phyloP scores from a whole-genome alignment of 1,284 basidiomycete species.

The Boletellus sp. region DNA sequence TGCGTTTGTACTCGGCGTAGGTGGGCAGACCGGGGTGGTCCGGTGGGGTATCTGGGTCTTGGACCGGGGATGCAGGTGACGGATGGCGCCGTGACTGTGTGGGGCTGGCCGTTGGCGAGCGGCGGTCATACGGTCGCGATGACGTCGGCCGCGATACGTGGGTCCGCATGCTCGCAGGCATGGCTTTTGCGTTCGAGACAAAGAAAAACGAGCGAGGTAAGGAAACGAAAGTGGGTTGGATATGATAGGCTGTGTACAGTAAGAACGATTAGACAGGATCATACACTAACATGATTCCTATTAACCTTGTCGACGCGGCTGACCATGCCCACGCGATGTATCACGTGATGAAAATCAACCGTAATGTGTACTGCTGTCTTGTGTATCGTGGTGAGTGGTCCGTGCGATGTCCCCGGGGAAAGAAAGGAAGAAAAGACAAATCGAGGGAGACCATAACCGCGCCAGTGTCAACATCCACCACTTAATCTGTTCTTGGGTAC shows the following conservation, averaged over 20 bases:
- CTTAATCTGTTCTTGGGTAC: slow-evolving; percentile 36
- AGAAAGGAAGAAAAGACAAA: background rate
- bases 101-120: slow-evolving; percentile 14
- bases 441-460: slow-evolving; percentile 6
- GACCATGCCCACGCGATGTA: slow-evolving; percentile 18
- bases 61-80: slow-evolving; percentile 2
- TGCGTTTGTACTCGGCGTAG: slow-evolving; percentile 50
- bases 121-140: slow-evolving; percentile 27
- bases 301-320: slow-evolving; percentile 20
- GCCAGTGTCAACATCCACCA: slow-evolving; percentile 29
- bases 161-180: slow-evolving; percentile 25
- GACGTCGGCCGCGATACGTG: slow-evolving; percentile 7
- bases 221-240: slow-evolving; percentile 16
- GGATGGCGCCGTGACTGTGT: background rate
- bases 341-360: slow-evolving; percentile 34
- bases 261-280: slow-evolving; percentile 19
- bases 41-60: slow-evolving; percentile 11
- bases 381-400: background rate
- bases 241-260: slow-evolving; percentile 29
- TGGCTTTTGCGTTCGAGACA: slow-evolving; percentile 2
- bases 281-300: slow-evolving; percentile 8
- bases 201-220: too few species aligned
- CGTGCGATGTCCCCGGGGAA: background rate
- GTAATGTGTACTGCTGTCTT: background rate
- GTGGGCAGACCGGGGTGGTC: slow-evolving; percentile 53